phyloP scores from a whole-genome alignment of 1,139 yeast genomes.

The Taphrina flavorubra region DNA sequence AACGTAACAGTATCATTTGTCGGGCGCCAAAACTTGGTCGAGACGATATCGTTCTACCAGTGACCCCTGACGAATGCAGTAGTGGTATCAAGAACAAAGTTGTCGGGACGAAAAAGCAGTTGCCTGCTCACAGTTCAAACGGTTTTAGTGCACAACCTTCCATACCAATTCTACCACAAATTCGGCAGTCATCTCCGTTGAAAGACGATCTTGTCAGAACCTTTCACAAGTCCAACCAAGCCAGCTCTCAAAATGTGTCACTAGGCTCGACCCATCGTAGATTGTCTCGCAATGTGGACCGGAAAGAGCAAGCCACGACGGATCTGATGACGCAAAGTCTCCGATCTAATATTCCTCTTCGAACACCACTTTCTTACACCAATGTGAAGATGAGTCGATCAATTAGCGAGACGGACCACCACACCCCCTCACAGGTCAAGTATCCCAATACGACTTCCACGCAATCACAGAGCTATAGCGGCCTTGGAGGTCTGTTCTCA shows the following conservation, averaged over 20 bases:
- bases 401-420: slow-evolving; percentile 6
- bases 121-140: neutral
- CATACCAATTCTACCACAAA: slow-evolving; percentile 1
- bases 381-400: slow-evolving; percentile 6
- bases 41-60: neutral
- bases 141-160: neutral
- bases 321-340: neutral
- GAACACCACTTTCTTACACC: neutral
- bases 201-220: neutral
- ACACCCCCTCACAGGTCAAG: neutral
- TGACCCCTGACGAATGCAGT: neutral
- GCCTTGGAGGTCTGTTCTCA: slow-evolving; percentile 1
- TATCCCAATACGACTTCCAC: neutral
- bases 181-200: slow-evolving; percentile 8
- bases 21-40: slow-evolving; percentile 5
- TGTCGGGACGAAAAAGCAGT: neutral
- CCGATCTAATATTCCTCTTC: neutral
- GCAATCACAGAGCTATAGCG: neutral
- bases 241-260: neutral
- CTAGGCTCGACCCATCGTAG: neutral
- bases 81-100: neutral
- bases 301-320: neutral
- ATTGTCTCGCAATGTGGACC: slow-evolving; percentile 1
- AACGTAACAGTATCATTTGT: slow-evolving; percentile 7
- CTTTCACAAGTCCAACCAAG: neutral